Conservation (phyloP, 768 basidiomycete genomes). For the Boletus tylopilopsis region DNA sequence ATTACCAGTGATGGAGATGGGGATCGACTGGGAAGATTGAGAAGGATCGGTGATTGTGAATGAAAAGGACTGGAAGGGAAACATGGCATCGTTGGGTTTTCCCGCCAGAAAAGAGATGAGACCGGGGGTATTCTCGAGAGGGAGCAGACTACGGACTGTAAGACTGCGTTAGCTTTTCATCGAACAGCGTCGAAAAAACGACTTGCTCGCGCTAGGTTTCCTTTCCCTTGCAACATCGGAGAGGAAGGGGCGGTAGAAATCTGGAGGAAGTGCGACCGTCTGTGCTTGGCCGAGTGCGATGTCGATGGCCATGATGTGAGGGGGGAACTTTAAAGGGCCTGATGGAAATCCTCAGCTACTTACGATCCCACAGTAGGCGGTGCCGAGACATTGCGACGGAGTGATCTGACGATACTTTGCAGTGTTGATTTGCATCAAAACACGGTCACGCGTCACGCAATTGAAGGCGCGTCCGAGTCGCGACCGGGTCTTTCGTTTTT, state of each 20-base stretch:
- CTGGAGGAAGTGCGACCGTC: slow-evolving; percentile 37
- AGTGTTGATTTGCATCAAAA: too few relatives aligned
- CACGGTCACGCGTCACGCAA: neutral
- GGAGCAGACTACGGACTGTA: slow-evolving; percentile 66
- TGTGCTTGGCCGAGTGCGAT: too few relatives aligned
- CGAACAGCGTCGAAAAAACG: neutral
- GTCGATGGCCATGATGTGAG: slow-evolving; percentile 7
- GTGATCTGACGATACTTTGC: too few relatives aligned
- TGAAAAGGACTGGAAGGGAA: slow-evolving; percentile 83
- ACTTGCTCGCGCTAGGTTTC: slow-evolving; percentile 61
- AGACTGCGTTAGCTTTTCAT: neutral
- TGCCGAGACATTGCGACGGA: too few relatives aligned
- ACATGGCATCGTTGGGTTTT: slow-evolving; percentile 86
- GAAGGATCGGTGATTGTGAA: slow-evolving; percentile 55
- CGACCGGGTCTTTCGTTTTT: neutral
- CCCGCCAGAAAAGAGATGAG: slow-evolving; percentile 84
- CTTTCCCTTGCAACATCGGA: slow-evolving; percentile 59
- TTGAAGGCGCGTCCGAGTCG: neutral
- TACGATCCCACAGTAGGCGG: too few relatives aligned
- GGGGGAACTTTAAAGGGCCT: too few relatives aligned
- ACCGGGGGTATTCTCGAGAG: slow-evolving; percentile 74
- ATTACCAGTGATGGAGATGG: slow-evolving; percentile 50
- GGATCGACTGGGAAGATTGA: slow-evolving; percentile 41
- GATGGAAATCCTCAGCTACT: too few relatives aligned
- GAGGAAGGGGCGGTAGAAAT: slow-evolving; percentile 57